Conservation (phyloP, 345 rosid species). For the Salix udensis region DNA sequence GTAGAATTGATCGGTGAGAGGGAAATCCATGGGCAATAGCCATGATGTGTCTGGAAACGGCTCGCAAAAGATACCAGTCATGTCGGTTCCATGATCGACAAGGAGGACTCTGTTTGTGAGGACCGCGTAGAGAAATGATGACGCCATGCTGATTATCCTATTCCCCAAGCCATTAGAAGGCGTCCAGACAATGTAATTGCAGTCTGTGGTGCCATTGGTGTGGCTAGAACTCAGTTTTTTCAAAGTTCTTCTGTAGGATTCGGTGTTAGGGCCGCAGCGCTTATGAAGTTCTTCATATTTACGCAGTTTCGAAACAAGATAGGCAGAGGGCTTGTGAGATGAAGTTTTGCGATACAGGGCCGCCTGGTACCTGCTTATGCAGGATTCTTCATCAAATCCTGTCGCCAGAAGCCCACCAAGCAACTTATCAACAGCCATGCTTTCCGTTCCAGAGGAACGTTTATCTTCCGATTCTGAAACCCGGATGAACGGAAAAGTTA, state of each 20-base stretch:
- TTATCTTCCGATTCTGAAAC: background rate
- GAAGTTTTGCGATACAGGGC: constrained; percentile 1
- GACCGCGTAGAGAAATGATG: constrained; percentile 24
- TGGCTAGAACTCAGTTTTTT: background rate
- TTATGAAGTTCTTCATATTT: constrained; percentile 19
- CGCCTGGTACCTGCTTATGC: constrained; percentile 13
- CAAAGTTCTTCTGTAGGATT: constrained; percentile 5
- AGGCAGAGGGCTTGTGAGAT: constrained; percentile 11
- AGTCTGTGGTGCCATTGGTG: background rate
- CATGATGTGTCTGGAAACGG: constrained; percentile 19
- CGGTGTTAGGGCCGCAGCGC: constrained; percentile 16
- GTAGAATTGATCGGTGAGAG: background rate
- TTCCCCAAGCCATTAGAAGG: constrained; percentile 18
- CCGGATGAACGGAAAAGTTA: background rate
- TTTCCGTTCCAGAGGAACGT: background rate
- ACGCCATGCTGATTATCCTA: constrained; percentile 16
- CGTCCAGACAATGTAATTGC: constrained; percentile 22
- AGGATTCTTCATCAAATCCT: constrained; percentile 14
- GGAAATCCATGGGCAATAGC: constrained; percentile 12
- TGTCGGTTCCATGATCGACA: background rate
- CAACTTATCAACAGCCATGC: background rate
- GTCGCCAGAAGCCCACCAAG: constrained; percentile 10
- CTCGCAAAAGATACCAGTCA: constrained; percentile 20
- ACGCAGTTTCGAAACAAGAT: constrained; percentile 12
- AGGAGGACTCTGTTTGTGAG: constrained; percentile 20